Conservation (phyloP, 2,329 filamentous ascomycete species). For the Aspergillus japonicus region DNA sequence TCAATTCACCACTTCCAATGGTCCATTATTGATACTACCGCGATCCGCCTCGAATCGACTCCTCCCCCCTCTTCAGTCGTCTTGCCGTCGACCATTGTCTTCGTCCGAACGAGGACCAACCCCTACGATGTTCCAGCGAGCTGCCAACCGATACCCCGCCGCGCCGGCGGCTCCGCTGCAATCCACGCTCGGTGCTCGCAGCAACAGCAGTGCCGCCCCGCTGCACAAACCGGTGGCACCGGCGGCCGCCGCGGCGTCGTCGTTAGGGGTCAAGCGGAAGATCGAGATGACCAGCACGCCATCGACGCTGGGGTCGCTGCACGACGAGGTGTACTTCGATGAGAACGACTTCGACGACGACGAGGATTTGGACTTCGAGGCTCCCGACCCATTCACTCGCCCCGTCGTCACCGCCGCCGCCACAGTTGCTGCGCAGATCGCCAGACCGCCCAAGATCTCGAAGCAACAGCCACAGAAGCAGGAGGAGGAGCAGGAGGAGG, state of each 20-base stretch:
- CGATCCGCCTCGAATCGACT: conserved; percentile 17
- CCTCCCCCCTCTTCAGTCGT: too few relatives aligned
- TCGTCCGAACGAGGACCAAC: conserved; percentile 14
- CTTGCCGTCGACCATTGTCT: neutral
- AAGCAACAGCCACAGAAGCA: neutral
- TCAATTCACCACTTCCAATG: conserved; percentile 21
- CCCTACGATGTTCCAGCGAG: conserved; percentile 41
- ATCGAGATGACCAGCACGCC: conserved; percentile 33
- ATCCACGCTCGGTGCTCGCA: conserved; percentile 26
- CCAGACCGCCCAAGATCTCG: neutral
- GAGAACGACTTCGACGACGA: conserved; percentile 89
- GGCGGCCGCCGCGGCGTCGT: conserved; percentile 5
- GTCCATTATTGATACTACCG: conserved; percentile 16
- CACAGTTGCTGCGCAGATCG: neutral
- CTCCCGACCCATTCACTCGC: conserved; percentile 30
- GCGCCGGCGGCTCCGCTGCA: conserved; percentile 34
- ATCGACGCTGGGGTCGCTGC: conserved; percentile 43
- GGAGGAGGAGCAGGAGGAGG: neutral
- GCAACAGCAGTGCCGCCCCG: conserved; percentile 24
- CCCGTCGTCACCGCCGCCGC: conserved; percentile 18
- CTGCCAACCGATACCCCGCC: conserved; percentile 39
- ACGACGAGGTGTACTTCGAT: conserved; percentile 60
- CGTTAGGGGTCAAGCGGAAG: conserved; percentile 40
- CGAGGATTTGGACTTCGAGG: conserved; percentile 61
- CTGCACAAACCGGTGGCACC: conserved; percentile 1